phyloP scores from a whole-genome alignment of 2,329 filamentous ascomycete genomes.

The Rutstroemia sp. region DNA sequence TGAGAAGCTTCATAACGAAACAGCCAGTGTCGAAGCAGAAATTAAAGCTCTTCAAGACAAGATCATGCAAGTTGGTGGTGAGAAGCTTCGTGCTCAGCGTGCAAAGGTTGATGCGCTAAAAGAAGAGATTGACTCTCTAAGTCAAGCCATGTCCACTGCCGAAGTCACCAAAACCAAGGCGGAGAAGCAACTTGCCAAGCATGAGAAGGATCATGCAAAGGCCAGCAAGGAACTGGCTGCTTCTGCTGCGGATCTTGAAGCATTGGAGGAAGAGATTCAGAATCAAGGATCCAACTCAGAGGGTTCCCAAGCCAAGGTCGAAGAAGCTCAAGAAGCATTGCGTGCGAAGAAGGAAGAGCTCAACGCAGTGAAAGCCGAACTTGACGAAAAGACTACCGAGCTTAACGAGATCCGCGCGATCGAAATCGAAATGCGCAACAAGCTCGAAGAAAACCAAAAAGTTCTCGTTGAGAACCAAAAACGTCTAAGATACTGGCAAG shows the following conservation, averaged over 20 bases:
- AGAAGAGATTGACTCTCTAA: constrained; percentile 72
- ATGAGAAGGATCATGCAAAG: constrained; percentile 74
- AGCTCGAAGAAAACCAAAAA: constrained; percentile 94
- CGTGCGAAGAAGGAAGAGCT: constrained; percentile 76
- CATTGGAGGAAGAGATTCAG: constrained; percentile 69
- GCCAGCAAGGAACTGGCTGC: constrained; percentile 72
- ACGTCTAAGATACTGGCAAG: constrained; percentile 76
- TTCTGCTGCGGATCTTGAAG: constrained; percentile 65
- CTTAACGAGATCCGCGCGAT: constrained; percentile 81
- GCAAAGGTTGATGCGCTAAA: constrained; percentile 85
- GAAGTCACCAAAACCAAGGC: constrained; percentile 88
- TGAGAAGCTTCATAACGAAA: constrained; percentile 72
- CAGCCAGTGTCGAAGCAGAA: constrained; percentile 82
- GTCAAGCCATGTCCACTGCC: constrained; percentile 75
- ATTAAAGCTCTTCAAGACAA: constrained; percentile 91
- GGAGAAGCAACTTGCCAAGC: constrained; percentile 83
- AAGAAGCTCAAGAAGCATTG: constrained; percentile 75
- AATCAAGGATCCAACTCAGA: constrained; percentile 71
- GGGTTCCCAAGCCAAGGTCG: constrained; percentile 63
- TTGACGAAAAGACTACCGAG: constrained; percentile 79
- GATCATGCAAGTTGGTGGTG: constrained; percentile 97
- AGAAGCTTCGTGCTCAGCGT: constrained; percentile 83
- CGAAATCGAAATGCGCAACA: constrained; percentile 98
- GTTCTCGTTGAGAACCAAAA: constrained; percentile 79
- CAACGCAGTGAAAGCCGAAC: constrained; percentile 68